Base-by-base conservation (phyloP, 1,284 basidiomycete genomes). In the Cutaneotrichosporon arboriforme region DNA sequence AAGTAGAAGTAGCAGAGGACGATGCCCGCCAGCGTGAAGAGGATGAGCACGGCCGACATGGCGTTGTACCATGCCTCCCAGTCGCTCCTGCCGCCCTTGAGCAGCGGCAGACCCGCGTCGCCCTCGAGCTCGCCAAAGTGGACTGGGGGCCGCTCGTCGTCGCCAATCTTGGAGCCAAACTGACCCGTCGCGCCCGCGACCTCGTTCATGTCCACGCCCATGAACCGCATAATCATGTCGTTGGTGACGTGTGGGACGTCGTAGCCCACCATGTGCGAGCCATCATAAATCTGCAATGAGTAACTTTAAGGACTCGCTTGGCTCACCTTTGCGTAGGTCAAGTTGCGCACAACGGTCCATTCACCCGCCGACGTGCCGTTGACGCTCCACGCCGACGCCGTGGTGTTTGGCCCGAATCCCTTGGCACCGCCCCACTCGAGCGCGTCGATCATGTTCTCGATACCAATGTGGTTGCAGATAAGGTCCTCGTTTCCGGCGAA, bases 161-260 rank as follows among this genome's bases (percentile, higher is more conserved):
- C 68, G 42, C 75, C 77, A 18, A 76, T 54, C 33, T 59, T 46
- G 1, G 60, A 61, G 5, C 54, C 39, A 53, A 70, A 77, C 66
- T 78, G 73, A 36, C 86, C 82, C 34, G 88, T 81, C 58, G 86
- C 80, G 55, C 87, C 90, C 2, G 85, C 79, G 41, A 96, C 81
- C 4, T 83, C 81, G 26, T 85, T 81, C 64, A 93, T 87, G 76
- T 97, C 86, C 52, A 93, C 83, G 43, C 82, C 84, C 84, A 96
- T 88, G 77, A 97, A 97, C 14, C 92, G 87, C 45, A 93, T 83
- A 66, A 98, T 94, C 96, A 98, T 97, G 74, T 98, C 94, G 73
- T 97, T 92, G 4, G 90, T 80, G 31, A 86, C 84, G 52, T 90
- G 81, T 0, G 93, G 94, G 12, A 87, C 79, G 74, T 98, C 94